Evolutionary conservation across 139 green algal species (phyloP), one percentile per base, ranked within the genome.

Genomic region (Gonium pectorale): DNA sequence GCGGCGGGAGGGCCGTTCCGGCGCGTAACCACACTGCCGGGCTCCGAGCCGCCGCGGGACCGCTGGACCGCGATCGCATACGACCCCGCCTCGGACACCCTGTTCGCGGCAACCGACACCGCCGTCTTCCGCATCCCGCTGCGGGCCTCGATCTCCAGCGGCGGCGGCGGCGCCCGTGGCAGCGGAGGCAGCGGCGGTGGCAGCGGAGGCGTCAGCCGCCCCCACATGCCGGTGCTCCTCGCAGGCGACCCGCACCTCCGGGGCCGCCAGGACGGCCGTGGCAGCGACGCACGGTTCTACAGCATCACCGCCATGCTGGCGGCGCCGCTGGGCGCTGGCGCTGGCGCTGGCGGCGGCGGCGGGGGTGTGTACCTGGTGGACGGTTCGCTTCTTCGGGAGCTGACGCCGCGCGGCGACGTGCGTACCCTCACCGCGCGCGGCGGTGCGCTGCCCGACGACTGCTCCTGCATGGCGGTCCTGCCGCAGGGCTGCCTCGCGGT

Each of bases 31-130:
- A 79, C 70, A 3, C 31, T 79, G 0, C 70, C 70, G 19, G 46
- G n/a, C n/a, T 64, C 44, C 17, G 33, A 31, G 17, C 70, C 70
- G 46, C 70, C 46, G 19, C 44, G 70, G 2, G 70, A 79, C 70
- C 44, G 70, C 3, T 79, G 70, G 70, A 33, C 31, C 70, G 46
- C 46, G 3, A 13, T 79, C 15, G 15, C 21, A 13, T 79, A 64
- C 70, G 70, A 79, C 11, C 4, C n/a, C 19, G 31, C 6, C 0
- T 17, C 31, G 11, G 70, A 63, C 31, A 6, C 17, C 31, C 70
- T 79, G 7, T 5, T 79, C 3, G 70, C 70, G 2, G 46, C 70
- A n/a, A 79, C 70, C 31, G 70, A 79, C 46, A 79, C 70, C 5
- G 70, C 70, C 0, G 31, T 79, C 11, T 79, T 64, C 70, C 70